Conservation (phyloP, 2,329 filamentous ascomycete species). For the Colletotrichum lupini region DNA sequence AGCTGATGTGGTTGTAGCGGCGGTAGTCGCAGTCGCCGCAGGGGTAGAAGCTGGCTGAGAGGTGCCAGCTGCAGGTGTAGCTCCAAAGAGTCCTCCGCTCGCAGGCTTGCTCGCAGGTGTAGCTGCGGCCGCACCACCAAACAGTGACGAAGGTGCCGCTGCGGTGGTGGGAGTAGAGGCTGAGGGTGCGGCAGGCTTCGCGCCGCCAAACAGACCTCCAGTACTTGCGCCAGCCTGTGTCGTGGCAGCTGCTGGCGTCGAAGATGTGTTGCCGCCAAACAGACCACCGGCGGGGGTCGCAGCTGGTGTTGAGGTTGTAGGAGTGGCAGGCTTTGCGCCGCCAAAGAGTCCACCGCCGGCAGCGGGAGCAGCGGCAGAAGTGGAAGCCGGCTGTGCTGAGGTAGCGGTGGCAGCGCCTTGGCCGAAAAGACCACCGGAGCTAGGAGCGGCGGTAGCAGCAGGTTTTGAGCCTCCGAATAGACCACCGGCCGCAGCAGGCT, state of each 20-base stretch:
- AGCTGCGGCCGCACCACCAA: conserved; percentile 47
- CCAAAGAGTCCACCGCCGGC: conserved; percentile 49
- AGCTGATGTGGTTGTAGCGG: conserved; percentile 41
- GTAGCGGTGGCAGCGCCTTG: conserved; percentile 32
- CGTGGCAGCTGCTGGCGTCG: conserved; percentile 46
- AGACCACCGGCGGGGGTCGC: conserved; percentile 40
- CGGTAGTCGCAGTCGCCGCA: conserved; percentile 45
- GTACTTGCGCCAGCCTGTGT: conserved; percentile 40
- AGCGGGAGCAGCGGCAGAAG: conserved; percentile 38
- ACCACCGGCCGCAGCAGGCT: conserved; percentile 36
- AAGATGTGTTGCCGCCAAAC: conserved; percentile 55
- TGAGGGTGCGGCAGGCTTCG: conserved; percentile 41
- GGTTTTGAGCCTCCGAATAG: conserved; percentile 39
- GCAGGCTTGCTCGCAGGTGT: conserved; percentile 47
- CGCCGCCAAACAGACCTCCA: conserved; percentile 40
- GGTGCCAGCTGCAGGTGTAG: conserved; percentile 42
- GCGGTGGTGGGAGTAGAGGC: conserved; percentile 43
- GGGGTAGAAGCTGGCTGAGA: conserved; percentile 44
- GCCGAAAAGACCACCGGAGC: conserved; percentile 32
- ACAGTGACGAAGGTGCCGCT: conserved; percentile 43
- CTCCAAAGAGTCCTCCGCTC: conserved; percentile 45
- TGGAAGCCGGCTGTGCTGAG: conserved; percentile 42
- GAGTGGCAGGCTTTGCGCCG: conserved; percentile 50
- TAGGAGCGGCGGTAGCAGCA: conserved; percentile 15
- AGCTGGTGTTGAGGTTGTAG: conserved; percentile 41